phyloP scores from a whole-genome alignment of 306 rosid species.

The Adenanthera pavonina region DNA sequence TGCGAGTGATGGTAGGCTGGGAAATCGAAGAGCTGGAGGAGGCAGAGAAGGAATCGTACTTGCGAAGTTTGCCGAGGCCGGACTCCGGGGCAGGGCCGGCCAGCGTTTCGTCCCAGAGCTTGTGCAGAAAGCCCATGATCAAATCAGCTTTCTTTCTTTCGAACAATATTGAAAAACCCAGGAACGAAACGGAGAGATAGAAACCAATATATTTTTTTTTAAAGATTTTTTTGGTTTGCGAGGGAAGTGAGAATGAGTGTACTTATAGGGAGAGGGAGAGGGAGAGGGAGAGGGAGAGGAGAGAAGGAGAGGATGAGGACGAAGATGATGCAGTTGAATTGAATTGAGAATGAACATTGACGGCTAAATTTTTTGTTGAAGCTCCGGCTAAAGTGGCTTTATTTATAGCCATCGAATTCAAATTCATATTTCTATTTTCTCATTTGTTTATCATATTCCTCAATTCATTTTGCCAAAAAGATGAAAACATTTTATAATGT shows the following conservation, averaged over 20 bases:
- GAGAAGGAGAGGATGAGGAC: constrained; percentile 15
- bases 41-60: constrained; percentile 58
- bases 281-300: background rate
- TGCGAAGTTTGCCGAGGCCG: constrained; percentile 87
- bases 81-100: constrained; percentile 96
- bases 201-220: background rate
- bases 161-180: constrained; percentile 36
- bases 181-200: constrained; percentile 59
- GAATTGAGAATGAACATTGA: constrained; percentile 8
- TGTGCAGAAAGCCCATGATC: constrained; percentile 79
- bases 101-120: constrained; percentile 96
- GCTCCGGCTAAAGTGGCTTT: constrained; percentile 54
- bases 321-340: constrained; percentile 11
- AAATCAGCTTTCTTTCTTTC: constrained; percentile 18
- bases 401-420: constrained; percentile 51
- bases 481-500: background rate
- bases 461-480: background rate
- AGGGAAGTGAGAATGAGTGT: constrained; percentile 27
- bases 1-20: constrained; percentile 60
- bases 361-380: constrained; percentile 40
- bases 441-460: background rate
- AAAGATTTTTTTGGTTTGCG: background rate
- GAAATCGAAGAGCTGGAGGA: background rate
- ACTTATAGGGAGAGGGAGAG: constrained; percentile 47
- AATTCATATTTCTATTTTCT: constrained; percentile 23